Conservation (phyloP, 73 alveolate genomes). For the Paramecium caudatum region DNA sequence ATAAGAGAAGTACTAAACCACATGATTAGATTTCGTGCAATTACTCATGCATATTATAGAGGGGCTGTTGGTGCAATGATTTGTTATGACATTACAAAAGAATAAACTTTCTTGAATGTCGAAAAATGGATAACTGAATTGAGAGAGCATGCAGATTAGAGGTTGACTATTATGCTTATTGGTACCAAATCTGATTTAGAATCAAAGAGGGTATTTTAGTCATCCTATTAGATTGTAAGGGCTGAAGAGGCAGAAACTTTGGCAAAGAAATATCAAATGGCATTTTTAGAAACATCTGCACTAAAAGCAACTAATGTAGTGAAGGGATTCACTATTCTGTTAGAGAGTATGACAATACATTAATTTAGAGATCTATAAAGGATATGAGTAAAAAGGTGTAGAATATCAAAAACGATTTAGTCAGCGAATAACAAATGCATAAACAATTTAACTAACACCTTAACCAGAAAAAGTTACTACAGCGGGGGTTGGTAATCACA, state of each 20-base stretch:
- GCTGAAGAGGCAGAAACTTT: conserved; percentile 43
- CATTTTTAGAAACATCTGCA: conserved; percentile 79
- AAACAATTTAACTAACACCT: background rate
- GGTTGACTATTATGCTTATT: conserved; percentile 54
- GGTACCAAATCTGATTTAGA: conserved; percentile 81
- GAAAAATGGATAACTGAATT: conserved; percentile 76
- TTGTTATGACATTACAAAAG: conserved; percentile 77
- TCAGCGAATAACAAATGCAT: no score
- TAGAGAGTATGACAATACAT: conserved; percentile 58
- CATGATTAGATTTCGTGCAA: conserved; percentile 76
- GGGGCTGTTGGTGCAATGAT: conserved; percentile 80
- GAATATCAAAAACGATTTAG: conserved; percentile 16
- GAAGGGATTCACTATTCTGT: conserved; percentile 68
- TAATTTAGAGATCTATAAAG: conserved; percentile 30
- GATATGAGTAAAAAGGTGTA: background rate
- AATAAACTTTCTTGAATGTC: conserved; percentile 53
- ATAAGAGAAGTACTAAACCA: conserved; percentile 80
- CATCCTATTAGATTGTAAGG: conserved; percentile 48
- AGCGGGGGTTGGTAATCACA: background rate
- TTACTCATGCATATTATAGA: conserved; percentile 77
- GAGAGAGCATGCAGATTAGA: conserved; percentile 53
- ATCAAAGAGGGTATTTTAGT: conserved; percentile 60
- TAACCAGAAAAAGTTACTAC: background rate
- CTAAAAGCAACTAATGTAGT: conserved; percentile 77
- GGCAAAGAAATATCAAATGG: conserved; percentile 57